These are phyloP conservation scores for Mortierella antarctica DNA, from an alignment of 192 early-diverging fungal species.

Conservation along the genomic window DNA sequence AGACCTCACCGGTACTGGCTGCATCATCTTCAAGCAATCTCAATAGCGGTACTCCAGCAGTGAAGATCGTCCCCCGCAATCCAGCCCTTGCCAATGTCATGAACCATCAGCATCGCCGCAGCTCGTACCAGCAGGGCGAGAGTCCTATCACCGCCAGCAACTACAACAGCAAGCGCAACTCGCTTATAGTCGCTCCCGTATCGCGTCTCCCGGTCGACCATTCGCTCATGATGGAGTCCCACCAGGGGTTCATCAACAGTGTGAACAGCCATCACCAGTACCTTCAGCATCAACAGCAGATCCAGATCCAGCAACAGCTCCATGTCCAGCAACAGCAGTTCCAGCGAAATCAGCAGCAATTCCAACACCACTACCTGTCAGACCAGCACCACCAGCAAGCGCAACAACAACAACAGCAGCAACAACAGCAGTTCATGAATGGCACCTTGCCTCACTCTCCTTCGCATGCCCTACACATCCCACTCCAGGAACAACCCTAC, in stretches of 20 bases:
- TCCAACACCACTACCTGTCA: constrained; percentile 17
- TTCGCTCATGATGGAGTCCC: not conserved
- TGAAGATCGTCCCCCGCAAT: not conserved
- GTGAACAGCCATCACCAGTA: not conserved
- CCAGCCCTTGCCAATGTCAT: not conserved
- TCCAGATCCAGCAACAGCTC: constrained; percentile 11
- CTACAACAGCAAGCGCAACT: not conserved
- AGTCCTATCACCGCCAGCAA: not conserved
- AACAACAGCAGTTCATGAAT: constrained; percentile 24
- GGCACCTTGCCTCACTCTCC: not conserved
- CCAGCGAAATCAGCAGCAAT: constrained; percentile 18
- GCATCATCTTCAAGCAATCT: not conserved
- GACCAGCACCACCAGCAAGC: constrained; percentile 9
- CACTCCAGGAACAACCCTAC: not conserved
- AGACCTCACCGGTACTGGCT: not conserved
- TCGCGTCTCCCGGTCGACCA: too few relatives aligned
- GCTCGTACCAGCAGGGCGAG: constrained; percentile 14
- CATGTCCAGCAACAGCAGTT: constrained; percentile 14
- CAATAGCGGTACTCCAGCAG: not conserved
- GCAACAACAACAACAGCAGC: constrained; percentile 1
- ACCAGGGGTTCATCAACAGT: not conserved
- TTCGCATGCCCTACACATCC: not conserved
- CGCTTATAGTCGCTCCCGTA: too few relatives aligned
- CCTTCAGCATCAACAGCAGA: constrained; percentile 8
- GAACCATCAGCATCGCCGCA: constrained; percentile 6